Base-by-base conservation (phyloP, 2,329 filamentous ascomycete species). In the Cryphonectria naterciae region DNA sequence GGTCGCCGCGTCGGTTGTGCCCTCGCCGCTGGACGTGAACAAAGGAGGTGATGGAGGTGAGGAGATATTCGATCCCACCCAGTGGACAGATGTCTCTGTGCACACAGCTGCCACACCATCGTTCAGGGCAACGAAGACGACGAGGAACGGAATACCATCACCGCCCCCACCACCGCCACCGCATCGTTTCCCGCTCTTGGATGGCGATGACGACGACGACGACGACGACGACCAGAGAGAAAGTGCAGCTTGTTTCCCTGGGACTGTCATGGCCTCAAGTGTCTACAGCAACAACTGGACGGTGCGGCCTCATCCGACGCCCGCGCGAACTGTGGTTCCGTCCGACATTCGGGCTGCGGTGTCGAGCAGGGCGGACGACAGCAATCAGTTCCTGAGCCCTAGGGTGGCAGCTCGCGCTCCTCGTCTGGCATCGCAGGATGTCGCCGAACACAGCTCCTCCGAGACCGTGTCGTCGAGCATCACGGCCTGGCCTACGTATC, bases 231-330 rank as follows among this genome's bases (percentile, higher is more conserved):
- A 49, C 22, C 19, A 49, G 22, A 49, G 35, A 28, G n/a, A 19
- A 6, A 41, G 28, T 6, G 4, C n/a, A 6, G 17, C 35, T 25
- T 22, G 11, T 13, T 22, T 10, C 4, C 54, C 37, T n/a, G 22
- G 11, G 25, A 8, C 17, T 4, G 2, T 32, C 17, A 19, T 41
- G 11, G 41, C 71, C 35, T 73, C 71, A 15, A 73, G 71, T 17
- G 28, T 68, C 35, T 73, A 73, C 56, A 70, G 68, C 54, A 68
- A 65, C 35, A 28, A 70, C 17, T 62, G 37, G 7, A n/a, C 65
- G 17, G 67, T 60, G 10, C 60, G 25, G 35, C 41, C 62, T 39
- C 68, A 70, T 37, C 68, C 71, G 13, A 43, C 37, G 39, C 66
- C 61, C 10, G 58, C 60, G 64, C 52, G 60, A 1, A 46, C 28